Evolutionary conservation across 2,329 filamentous ascomycete species (phyloP).

Genomic region (Ramularia collo-cygni): DNA sequence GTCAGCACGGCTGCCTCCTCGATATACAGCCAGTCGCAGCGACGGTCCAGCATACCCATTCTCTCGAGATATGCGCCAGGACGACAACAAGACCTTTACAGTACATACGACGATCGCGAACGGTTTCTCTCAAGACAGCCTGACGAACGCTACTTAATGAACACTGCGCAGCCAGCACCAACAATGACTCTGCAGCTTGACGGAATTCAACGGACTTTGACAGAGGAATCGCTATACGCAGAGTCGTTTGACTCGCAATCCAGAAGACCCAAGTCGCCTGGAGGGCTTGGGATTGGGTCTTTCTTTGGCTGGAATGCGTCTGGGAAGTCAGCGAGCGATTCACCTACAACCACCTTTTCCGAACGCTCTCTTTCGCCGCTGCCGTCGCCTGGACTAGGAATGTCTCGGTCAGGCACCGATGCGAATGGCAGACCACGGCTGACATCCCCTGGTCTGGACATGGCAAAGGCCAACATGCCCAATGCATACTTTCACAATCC

Average conservation of each 20-base stretch:
- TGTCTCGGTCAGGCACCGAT: constrained; percentile 24
- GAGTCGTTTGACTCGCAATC: constrained; percentile 11
- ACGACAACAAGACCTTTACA: constrained; percentile 20
- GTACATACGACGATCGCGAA: constrained; percentile 20
- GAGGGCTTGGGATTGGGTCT: constrained; percentile 48
- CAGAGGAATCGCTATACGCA: constrained; percentile 26
- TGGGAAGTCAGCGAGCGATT: constrained; percentile 47
- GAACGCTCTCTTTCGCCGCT: constrained; percentile 53
- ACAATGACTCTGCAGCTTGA: constrained; percentile 29
- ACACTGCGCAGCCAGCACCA: constrained; percentile 20
- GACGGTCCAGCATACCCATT: constrained; percentile 21
- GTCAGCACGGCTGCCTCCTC: constrained; percentile 18
- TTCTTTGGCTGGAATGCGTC: constrained; percentile 62
- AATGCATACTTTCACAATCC: constrained; percentile 40
- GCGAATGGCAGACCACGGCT: constrained; percentile 28
- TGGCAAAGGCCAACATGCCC: constrained; percentile 44
- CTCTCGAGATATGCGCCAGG: constrained; percentile 25
- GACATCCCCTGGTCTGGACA: constrained; percentile 45
- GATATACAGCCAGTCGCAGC: constrained; percentile 18
- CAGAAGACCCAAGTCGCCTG: constrained; percentile 39
- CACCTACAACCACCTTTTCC: constrained; percentile 57
- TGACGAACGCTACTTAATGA: constrained; percentile 19
- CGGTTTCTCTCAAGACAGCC: constrained; percentile 8
- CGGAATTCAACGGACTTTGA: constrained; percentile 28
- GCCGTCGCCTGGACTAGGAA: constrained; percentile 43